Evolutionary conservation across 306 rosid species (phyloP), one percentile per base, ranked within the genome.

Genomic region (Corylus heterophylla): DNA sequence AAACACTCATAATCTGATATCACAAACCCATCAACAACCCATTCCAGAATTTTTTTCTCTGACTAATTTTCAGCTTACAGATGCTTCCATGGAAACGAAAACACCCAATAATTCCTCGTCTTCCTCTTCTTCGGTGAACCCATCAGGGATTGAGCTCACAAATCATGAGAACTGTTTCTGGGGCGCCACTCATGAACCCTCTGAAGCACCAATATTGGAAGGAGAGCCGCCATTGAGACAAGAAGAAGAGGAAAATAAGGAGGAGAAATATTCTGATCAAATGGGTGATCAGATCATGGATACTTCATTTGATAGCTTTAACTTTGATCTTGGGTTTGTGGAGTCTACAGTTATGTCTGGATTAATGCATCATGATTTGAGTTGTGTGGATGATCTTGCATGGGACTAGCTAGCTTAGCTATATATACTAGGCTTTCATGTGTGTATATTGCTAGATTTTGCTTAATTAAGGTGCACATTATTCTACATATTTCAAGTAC

Each of bases 311-410:
- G 89, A 83, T 37, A 64, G 75, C 61, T 78, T 84, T 75, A 80
- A 77, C 84, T 81, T 92, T 81, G 94, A 92, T 72, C 84, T 82
- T 85, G 92, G 88, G 48, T 86, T 88, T 83, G 49, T 84, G 79
- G 97, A 92, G 70, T 81, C 90, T 81, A 78, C 89, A 50, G 81
- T 86, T 64, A 69, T 74, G 75, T 83, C 92, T 63, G 94, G 85
- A 55, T 84, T 84, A 47, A 76, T 81, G 81, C 77, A 86, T 77
- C 64, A 85, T 61, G 91, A 92, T 75, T 62, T 82, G 20, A 74
- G 81, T 64, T 84, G 85, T 67, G 78, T 83, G 83, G 83, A 81
- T 83, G 88, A 89, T 51, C 77, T 92, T 90, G 84, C 89, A 77
- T 92, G 97, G 94, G 84, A 81, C 80, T 87, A 88, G 86, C 88